Evolutionary conservation across 352 stramenopile species (phyloP).

Genomic region (Thalassiosira gravida): DNA sequence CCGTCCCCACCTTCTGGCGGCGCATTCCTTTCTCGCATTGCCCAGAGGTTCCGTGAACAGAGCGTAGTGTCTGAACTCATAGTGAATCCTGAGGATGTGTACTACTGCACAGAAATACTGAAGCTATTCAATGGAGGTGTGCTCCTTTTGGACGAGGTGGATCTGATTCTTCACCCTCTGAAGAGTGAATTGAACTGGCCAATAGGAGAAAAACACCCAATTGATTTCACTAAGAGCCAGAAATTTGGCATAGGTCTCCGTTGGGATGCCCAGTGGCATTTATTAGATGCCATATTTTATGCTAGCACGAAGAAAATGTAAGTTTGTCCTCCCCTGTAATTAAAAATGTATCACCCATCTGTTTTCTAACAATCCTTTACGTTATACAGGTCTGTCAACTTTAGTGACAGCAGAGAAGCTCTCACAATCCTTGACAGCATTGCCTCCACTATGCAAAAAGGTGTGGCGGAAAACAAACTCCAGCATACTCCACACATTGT

Average conservation of each 20-base stretch:
- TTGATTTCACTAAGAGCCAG: constrained; percentile 88
- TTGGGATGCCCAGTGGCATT: constrained; percentile 91
- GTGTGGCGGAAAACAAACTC: constrained; percentile 91
- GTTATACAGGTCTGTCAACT: constrained; percentile 89
- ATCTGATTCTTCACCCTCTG: constrained; percentile 90
- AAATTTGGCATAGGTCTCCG: constrained; percentile 89
- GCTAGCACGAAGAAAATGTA: constrained; percentile 87
- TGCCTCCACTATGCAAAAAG: constrained; percentile 86
- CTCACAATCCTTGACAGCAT: constrained; percentile 90
- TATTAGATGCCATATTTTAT: constrained; percentile 95
- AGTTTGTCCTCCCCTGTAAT: no score
- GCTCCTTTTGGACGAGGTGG: constrained; percentile 91
- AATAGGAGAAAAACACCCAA: constrained; percentile 88
- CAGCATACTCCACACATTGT: constrained; percentile 97
- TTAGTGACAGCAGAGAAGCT: constrained; percentile 88
- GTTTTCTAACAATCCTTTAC: no score
- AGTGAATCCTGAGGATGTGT: constrained; percentile 85
- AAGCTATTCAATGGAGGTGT: constrained; percentile 87
- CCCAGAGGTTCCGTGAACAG: constrained; percentile 78
- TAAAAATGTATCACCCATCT: no score
- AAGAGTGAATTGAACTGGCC: constrained; percentile 93
- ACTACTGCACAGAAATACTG: constrained; percentile 88
- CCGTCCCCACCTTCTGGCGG: constrained; percentile 33
- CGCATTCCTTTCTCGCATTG: constrained; percentile 84
- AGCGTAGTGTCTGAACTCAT: constrained; percentile 78